Conservation (phyloP, 139 green algal species). For the Chlorella sp. region DNA sequence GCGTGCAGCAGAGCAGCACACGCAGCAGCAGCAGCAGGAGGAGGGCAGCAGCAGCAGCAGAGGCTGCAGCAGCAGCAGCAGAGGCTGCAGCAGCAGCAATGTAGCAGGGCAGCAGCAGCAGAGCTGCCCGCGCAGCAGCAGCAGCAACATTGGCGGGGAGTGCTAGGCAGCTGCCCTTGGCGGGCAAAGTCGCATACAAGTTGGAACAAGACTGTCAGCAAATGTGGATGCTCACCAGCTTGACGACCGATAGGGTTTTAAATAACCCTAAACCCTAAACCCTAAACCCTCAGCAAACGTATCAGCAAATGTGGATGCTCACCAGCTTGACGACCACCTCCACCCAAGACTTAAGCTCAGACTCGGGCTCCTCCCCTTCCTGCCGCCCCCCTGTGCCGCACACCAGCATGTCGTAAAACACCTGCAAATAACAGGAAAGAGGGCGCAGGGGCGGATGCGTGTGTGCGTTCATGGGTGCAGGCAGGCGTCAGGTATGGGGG, state of each 20-base stretch:
- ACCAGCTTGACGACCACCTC: slow-evolving; percentile 10
- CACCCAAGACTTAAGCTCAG: neutral
- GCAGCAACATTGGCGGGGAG: neutral
- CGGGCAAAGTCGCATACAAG: too few relatives aligned
- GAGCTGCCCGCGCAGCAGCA: too few relatives aligned
- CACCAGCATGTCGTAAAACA: slow-evolving; percentile 2
- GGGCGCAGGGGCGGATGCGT: neutral
- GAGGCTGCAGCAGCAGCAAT: neutral
- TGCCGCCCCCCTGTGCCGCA: neutral
- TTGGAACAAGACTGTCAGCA: too few relatives aligned
- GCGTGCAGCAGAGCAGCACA: neutral
- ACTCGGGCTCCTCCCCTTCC: neutral
- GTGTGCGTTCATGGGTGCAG: neutral
- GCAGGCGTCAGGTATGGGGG: neutral
- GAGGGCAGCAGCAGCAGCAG: neutral
- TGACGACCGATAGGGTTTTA: too few relatives aligned
- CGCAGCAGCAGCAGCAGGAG: neutral
- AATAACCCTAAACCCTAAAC: too few relatives aligned
- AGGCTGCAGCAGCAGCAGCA: neutral
- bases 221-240: neutral
- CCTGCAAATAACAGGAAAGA: neutral
- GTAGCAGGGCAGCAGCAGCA: neutral
- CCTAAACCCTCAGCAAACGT: too few relatives aligned
- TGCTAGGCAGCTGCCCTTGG: neutral
- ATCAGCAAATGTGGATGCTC: neutral